A percentile compares a stretch with the other conserved stretches of the same genome.
Conservation (phyloP, 2,329 filamentous ascomycete species). For the Alternaria arborescens region DNA sequence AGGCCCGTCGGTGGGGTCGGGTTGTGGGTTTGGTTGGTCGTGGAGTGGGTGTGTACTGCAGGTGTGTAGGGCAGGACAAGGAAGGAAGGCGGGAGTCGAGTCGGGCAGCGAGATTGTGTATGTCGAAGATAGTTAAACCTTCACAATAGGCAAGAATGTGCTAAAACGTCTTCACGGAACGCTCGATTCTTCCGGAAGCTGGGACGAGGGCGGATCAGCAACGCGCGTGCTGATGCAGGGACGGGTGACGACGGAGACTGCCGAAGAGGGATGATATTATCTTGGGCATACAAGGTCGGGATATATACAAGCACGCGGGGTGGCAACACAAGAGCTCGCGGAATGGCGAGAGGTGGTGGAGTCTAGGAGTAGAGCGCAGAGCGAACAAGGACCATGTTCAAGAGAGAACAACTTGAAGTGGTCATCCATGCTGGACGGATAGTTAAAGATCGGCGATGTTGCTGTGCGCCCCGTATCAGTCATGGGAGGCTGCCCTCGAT, state of each 20-base stretch:
- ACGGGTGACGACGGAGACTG: slow-evolving; percentile 17
- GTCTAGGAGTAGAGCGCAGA: slow-evolving; percentile 1
- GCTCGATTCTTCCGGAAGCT: slow-evolving; percentile 10
- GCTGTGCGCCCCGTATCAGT: slow-evolving; percentile 26
- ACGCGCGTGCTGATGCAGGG: slow-evolving; percentile 30
- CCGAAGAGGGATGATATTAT: not conserved
- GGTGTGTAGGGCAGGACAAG: not conserved
- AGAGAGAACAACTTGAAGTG: slow-evolving; percentile 23
- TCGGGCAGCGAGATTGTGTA: slow-evolving; percentile 1
- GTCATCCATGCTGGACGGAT: slow-evolving; percentile 31
- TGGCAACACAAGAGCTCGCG: slow-evolving; percentile 11
- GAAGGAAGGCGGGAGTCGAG: not conserved
- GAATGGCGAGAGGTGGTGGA: slow-evolving; percentile 6
- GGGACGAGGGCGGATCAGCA: slow-evolving; percentile 15
- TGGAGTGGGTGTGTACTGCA: slow-evolving; percentile 6
- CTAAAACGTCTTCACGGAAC: slow-evolving; percentile 17
- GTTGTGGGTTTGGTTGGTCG: slow-evolving; percentile 15
- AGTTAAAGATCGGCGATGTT: slow-evolving; percentile 33
- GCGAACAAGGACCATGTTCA: slow-evolving; percentile 16
- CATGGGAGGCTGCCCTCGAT: slow-evolving; percentile 29
- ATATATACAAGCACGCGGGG: slow-evolving; percentile 11
- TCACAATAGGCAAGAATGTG: slow-evolving; percentile 4
- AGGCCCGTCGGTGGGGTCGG: slow-evolving; percentile 10
- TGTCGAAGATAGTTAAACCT: slow-evolving; percentile 3
- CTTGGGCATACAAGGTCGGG: not conserved